phyloP scores from a whole-genome alignment of 2,329 filamentous ascomycete species.

The Stachybotrys elegans region DNA sequence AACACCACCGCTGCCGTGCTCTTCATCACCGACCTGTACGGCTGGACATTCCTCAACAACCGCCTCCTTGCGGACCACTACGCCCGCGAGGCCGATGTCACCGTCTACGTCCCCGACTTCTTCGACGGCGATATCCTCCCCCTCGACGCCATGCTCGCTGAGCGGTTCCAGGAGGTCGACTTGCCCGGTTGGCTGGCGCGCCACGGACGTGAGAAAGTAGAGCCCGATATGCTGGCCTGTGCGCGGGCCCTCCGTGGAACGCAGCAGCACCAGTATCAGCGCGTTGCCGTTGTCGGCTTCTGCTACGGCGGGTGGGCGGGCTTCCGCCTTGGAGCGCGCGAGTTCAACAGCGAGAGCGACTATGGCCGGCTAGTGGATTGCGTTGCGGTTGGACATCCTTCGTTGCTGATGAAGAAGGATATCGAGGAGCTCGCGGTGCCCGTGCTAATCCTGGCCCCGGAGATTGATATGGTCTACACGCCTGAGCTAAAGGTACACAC shows the following conservation, averaged over 20 bases:
- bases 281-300: slow-evolving; percentile 40
- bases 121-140: slow-evolving; percentile 29
- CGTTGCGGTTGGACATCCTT: slow-evolving; percentile 39
- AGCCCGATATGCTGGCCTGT: slow-evolving; percentile 33
- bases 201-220: slow-evolving; percentile 30
- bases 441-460: slow-evolving; percentile 46
- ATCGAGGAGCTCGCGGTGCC: slow-evolving; percentile 41
- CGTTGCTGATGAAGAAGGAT: slow-evolving; percentile 35
- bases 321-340: slow-evolving; percentile 36
- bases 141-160: slow-evolving; percentile 20
- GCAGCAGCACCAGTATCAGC: slow-evolving; percentile 20
- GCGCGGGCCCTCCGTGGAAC: slow-evolving; percentile 30
- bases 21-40: slow-evolving; percentile 32
- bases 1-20: slow-evolving; percentile 29
- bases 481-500: slow-evolving; percentile 36
- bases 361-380: slow-evolving; percentile 35
- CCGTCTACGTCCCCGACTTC: slow-evolving; percentile 36
- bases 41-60: slow-evolving; percentile 39
- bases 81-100: slow-evolving; percentile 36
- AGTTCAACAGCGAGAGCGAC: slow-evolving; percentile 14
- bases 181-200: slow-evolving; percentile 29
- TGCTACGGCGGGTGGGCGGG: slow-evolving; percentile 49
- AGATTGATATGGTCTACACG: slow-evolving; percentile 35
- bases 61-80: slow-evolving; percentile 42
- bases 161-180: slow-evolving; percentile 28